A percentile compares a stretch with the other conserved stretches of the same genome.
These are phyloP conservation scores for Alternaria sp. DNA, from an alignment of 2,329 filamentous ascomycete species.

Conservation along the genomic window DNA sequence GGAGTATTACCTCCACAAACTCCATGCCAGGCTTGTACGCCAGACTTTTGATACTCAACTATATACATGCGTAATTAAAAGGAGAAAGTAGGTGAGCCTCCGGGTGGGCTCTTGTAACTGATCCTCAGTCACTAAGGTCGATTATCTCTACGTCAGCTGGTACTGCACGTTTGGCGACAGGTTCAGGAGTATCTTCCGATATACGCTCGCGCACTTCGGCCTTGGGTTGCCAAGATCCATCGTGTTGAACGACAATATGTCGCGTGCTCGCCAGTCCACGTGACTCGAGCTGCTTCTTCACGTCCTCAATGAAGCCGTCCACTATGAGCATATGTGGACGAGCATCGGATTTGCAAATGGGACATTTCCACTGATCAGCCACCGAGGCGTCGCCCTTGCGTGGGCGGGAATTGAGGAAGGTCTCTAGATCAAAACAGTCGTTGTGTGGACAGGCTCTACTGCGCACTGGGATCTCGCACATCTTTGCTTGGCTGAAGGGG, in stretches of 20 bases:
- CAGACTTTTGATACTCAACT: not conserved
- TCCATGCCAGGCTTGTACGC: conserved; percentile 6
- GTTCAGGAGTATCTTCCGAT: conserved; percentile 4
- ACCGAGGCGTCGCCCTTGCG: conserved; percentile 45
- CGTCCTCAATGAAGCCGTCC: conserved; percentile 75
- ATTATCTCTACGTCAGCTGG: conserved; percentile 15
- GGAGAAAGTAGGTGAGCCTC: not conserved
- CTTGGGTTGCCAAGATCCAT: conserved; percentile 72
- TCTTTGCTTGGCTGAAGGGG: conserved; percentile 54
- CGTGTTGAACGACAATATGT: conserved; percentile 68
- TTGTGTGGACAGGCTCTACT: conserved; percentile 74
- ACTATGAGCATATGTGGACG: conserved; percentile 74
- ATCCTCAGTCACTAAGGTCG: conserved; percentile 24
- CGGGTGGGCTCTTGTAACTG: not conserved
- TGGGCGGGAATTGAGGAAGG: conserved; percentile 67
- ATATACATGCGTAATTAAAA: not conserved
- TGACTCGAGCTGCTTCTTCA: conserved; percentile 65
- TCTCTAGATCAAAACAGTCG: conserved; percentile 90
- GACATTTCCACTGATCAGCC: conserved; percentile 84
- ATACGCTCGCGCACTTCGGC: conserved; percentile 19
- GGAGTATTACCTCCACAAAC: conserved; percentile 13
- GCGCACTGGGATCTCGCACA: conserved; percentile 77
- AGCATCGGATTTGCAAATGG: conserved; percentile 80
- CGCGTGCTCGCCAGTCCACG: conserved; percentile 62
- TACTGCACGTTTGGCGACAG: not conserved